phyloP scores from a whole-genome alignment of 495 filamentous ascomycete species.

The Daldinia concentrica region DNA sequence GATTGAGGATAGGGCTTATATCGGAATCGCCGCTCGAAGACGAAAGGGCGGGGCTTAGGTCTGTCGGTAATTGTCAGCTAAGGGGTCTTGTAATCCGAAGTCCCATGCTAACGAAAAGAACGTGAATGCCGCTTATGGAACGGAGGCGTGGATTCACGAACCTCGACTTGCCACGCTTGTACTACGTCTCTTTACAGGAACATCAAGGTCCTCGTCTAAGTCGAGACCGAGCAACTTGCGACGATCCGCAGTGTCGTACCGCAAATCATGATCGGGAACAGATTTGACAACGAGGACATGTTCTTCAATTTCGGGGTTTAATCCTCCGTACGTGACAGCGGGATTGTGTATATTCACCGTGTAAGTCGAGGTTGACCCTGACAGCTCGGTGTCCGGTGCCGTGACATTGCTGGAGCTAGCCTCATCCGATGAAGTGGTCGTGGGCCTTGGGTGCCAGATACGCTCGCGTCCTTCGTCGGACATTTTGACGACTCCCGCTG shows the following conservation, averaged over 20 bases:
- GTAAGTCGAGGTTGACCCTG: slow-evolving; percentile 19
- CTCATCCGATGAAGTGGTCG: slow-evolving; percentile 10
- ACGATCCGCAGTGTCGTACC: slow-evolving; percentile 22
- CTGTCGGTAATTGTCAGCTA: slow-evolving; percentile 34
- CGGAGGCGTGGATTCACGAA: slow-evolving; percentile 30
- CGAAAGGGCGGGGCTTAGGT: slow-evolving; percentile 14
- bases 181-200: slow-evolving; percentile 15
- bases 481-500: slow-evolving; percentile 26
- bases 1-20: slow-evolving; percentile 48
- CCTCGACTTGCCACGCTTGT: slow-evolving; percentile 31
- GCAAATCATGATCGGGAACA: slow-evolving; percentile 38
- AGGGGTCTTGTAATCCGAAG: slow-evolving; percentile 4
- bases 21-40: slow-evolving; percentile 12
- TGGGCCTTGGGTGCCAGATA: slow-evolving; percentile 8
- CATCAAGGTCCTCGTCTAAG: slow-evolving; percentile 19
- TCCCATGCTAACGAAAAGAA: slow-evolving; percentile 14
- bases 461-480: slow-evolving; percentile 15
- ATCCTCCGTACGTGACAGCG: slow-evolving; percentile 41
- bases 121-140: neutral
- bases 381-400: slow-evolving; percentile 6
- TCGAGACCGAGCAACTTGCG: slow-evolving; percentile 27
- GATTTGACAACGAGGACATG: slow-evolving; percentile 33
- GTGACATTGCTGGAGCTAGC: slow-evolving; percentile 17
- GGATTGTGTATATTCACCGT: slow-evolving; percentile 41
- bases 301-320: slow-evolving; percentile 45